Percentiles rank a stretch among this genome's conserved stretches.
Evolutionary conservation across 768 basidiomycete species (phyloP).

Genomic region (Rickenella mellea): DNA sequence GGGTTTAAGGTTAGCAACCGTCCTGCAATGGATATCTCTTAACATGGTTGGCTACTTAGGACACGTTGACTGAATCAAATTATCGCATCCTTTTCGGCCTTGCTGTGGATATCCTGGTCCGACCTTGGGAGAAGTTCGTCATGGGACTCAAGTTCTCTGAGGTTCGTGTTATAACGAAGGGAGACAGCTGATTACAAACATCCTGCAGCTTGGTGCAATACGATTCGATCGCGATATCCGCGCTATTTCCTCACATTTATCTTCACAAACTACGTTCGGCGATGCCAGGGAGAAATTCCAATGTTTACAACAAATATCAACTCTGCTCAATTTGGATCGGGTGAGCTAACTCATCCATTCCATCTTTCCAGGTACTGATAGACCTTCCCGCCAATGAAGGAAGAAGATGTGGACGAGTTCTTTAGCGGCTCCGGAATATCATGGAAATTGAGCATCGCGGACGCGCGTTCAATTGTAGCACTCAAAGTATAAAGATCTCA

Average conservation of each 20-base stretch:
- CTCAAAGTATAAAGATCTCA: slow-evolving; percentile 38
- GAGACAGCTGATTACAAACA: not conserved
- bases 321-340: slow-evolving; percentile 77
- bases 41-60: slow-evolving; percentile 32
- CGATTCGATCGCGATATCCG: slow-evolving; percentile 91
- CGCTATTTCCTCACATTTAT: slow-evolving; percentile 72
- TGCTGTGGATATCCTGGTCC: slow-evolving; percentile 78
- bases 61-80: slow-evolving; percentile 79
- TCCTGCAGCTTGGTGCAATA: slow-evolving; percentile 78
- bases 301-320: slow-evolving; percentile 88
- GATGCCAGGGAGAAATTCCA: slow-evolving; percentile 89
- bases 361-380: not conserved
- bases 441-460: slow-evolving; percentile 73
- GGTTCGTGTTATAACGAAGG: slow-evolving; percentile 31
- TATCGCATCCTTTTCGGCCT: slow-evolving; percentile 81
- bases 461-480: slow-evolving; percentile 60
- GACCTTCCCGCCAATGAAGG: slow-evolving; percentile 34
- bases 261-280: slow-evolving; percentile 82
- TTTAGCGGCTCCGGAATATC: slow-evolving; percentile 88
- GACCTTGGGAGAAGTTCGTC: slow-evolving; percentile 91
- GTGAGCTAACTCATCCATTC: slow-evolving; percentile 29
- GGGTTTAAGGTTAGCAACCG: slow-evolving; percentile 64
- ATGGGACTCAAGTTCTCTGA: slow-evolving; percentile 80
- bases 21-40: not conserved
- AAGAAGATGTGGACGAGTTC: slow-evolving; percentile 92